Percentiles rank a stretch among this genome's conserved stretches.
Evolutionary conservation across 768 basidiomycete genomes (phyloP).

Genomic region (Suillus paluster): DNA sequence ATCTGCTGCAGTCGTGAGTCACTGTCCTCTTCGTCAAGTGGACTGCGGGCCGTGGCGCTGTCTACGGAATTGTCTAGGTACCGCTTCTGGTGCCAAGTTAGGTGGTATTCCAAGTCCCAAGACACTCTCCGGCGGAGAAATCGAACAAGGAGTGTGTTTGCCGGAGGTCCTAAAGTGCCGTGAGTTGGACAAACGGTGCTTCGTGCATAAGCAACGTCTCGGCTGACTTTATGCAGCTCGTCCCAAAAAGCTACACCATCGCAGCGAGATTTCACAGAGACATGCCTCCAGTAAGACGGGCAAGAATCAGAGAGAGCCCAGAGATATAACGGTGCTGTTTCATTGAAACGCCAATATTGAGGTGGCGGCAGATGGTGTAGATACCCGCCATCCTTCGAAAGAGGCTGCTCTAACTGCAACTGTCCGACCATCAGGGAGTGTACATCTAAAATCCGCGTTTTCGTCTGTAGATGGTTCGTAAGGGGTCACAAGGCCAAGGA

Average conservation of each 20-base stretch:
- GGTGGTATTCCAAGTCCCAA: slow-evolving; percentile 64
- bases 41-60: slow-evolving; percentile 44
- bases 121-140: slow-evolving; percentile 61
- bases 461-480: slow-evolving; percentile 49
- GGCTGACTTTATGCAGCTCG: slow-evolving; percentile 53
- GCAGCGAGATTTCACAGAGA: slow-evolving; percentile 42
- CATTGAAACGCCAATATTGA: slow-evolving; percentile 65
- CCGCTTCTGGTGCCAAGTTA: slow-evolving; percentile 70
- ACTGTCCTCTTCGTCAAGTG: slow-evolving; percentile 52
- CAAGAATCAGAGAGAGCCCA: slow-evolving; percentile 58
- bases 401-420: slow-evolving; percentile 49
- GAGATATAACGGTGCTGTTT: slow-evolving; percentile 57
- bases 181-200: slow-evolving; percentile 21
- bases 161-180: slow-evolving; percentile 27
- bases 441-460: slow-evolving; percentile 51
- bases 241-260: slow-evolving; percentile 61
- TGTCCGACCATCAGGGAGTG: slow-evolving; percentile 47
- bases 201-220: slow-evolving; percentile 37
- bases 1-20: slow-evolving; percentile 48
- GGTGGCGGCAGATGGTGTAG: slow-evolving; percentile 54
- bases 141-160: slow-evolving; percentile 40
- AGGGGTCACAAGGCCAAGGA: slow-evolving; percentile 63
- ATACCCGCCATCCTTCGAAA: slow-evolving; percentile 48
- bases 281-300: slow-evolving; percentile 59
- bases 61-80: slow-evolving; percentile 62